Evolutionary conservation across 106 monocot genomes (phyloP).

Genomic region (Gastrodia elata): DNA sequence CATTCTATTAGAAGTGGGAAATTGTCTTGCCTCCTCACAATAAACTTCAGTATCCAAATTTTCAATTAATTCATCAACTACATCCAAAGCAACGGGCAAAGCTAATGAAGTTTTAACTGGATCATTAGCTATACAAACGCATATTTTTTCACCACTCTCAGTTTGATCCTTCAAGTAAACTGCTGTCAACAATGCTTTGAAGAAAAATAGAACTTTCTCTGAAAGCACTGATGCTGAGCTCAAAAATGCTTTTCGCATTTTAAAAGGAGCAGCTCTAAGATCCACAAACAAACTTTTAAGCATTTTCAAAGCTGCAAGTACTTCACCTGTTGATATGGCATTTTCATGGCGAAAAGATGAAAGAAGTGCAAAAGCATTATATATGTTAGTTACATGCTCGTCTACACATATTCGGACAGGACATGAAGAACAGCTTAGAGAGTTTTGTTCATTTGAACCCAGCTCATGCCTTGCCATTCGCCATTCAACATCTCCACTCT

Average conservation of each 20-base stretch:
- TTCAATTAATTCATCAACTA: constrained; percentile 52
- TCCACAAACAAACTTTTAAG: constrained; percentile 46
- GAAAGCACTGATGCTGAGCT: constrained; percentile 24
- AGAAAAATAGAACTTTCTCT: constrained; percentile 17
- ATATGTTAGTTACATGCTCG: constrained; percentile 53
- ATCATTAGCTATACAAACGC: constrained; percentile 39
- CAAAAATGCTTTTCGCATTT: constrained; percentile 32
- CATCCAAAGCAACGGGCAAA: constrained; percentile 72
- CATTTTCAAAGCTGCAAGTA: constrained; percentile 25
- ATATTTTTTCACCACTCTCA: constrained; percentile 24
- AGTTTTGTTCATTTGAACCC: constrained; percentile 32
- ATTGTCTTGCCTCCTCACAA: constrained; percentile 16
- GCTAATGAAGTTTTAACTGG: constrained; percentile 73
- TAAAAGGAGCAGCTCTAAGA: constrained; percentile 49
- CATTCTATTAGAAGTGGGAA: constrained; percentile 51
- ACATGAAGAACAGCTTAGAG: constrained; percentile 44
- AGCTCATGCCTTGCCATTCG: constrained; percentile 64
- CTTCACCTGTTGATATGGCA: constrained; percentile 25
- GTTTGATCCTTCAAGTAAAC: constrained; percentile 51
- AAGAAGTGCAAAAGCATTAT: constrained; percentile 40
- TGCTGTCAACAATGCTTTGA: constrained; percentile 42
- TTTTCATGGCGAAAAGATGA: constrained; percentile 22
- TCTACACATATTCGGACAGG: constrained; percentile 61
- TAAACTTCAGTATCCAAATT: constrained; percentile 8
- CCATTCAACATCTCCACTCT: constrained; percentile 84